These are phyloP conservation scores for Ogataea corticis DNA, from an alignment of 805 yeast genomes.

Conservation along the genomic window DNA sequence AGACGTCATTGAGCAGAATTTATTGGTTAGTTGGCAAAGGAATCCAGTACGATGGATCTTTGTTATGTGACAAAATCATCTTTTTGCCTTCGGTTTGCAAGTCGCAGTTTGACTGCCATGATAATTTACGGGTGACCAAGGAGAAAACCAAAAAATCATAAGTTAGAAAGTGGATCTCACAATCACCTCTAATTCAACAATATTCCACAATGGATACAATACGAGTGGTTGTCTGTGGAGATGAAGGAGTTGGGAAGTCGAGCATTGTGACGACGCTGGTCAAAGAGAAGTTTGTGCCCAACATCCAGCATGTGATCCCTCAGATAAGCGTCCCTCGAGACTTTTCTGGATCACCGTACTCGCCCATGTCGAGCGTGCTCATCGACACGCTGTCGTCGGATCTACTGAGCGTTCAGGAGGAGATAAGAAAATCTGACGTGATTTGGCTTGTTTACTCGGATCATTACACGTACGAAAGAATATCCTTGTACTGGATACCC, in stretches of 20 bases:
- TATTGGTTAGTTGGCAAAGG: background rate
- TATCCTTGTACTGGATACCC: constrained; percentile 93
- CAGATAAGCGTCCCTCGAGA: constrained; percentile 82
- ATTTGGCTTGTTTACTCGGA: constrained; percentile 94
- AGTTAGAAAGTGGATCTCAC: background rate
- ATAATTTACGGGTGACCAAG: background rate
- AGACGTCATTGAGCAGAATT: constrained; percentile 53
- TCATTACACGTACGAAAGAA: constrained; percentile 90
- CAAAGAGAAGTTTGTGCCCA: constrained; percentile 78
- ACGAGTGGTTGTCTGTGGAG: constrained; percentile 90
- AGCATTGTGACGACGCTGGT: constrained; percentile 76
- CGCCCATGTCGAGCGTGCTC: constrained; percentile 66
- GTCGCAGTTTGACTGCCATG: background rate
- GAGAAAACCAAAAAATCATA: background rate
- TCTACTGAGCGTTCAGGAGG: constrained; percentile 57
- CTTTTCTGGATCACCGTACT: constrained; percentile 56
- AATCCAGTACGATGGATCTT: too few relatives aligned
- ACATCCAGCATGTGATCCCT: constrained; percentile 76
- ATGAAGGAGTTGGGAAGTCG: constrained; percentile 86
- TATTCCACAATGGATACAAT: constrained; percentile 54
- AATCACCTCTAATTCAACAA: too few relatives aligned
- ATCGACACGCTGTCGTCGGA: constrained; percentile 81
- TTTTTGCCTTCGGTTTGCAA: constrained; percentile 5
- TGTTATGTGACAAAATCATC: constrained; percentile 1
- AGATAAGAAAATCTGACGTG: constrained; percentile 82